A percentile compares a stretch with the other conserved stretches of the same genome.
phyloP scores from a whole-genome alignment of 257 asterid species.

The Euphrasia confusa region DNA sequence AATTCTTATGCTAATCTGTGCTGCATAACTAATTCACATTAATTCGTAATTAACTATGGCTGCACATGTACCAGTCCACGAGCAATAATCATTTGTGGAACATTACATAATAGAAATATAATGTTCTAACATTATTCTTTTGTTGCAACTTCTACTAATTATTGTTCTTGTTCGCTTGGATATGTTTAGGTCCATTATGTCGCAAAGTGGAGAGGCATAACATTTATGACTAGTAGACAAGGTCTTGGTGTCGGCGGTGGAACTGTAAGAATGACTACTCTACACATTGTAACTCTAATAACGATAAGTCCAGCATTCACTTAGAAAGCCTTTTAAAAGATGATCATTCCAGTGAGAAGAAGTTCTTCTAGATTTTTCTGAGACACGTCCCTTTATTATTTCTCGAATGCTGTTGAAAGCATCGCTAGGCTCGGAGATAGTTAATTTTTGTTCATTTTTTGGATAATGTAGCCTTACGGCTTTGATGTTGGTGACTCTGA shows the following conservation, averaged over 20 bases:
- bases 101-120: neutral
- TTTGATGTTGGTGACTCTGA: constrained; percentile 91
- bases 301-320: neutral
- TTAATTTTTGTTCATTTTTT: constrained; percentile 8
- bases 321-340: neutral
- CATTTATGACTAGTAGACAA: constrained; percentile 94
- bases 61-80: neutral
- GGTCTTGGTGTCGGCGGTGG: constrained; percentile 96
- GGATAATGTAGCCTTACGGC: constrained; percentile 73
- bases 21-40: neutral
- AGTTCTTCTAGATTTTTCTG: neutral
- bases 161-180: constrained; percentile 15
- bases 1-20: neutral
- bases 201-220: constrained; percentile 87
- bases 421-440: neutral
- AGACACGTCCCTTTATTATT: neutral
- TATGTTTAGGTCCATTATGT: constrained; percentile 78
- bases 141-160: neutral
- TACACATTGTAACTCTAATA: constrained; percentile 3
- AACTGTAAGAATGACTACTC: constrained; percentile 47
- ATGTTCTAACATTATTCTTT: constrained; percentile 5
- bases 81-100: neutral
- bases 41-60: constrained; percentile 3
- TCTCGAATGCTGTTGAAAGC: neutral
- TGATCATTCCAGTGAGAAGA: neutral